Evolutionary conservation across 257 asterid genomes (phyloP), one percentile per base, ranked within the genome.

Genomic region (Paraleonurus japonicus): DNA sequence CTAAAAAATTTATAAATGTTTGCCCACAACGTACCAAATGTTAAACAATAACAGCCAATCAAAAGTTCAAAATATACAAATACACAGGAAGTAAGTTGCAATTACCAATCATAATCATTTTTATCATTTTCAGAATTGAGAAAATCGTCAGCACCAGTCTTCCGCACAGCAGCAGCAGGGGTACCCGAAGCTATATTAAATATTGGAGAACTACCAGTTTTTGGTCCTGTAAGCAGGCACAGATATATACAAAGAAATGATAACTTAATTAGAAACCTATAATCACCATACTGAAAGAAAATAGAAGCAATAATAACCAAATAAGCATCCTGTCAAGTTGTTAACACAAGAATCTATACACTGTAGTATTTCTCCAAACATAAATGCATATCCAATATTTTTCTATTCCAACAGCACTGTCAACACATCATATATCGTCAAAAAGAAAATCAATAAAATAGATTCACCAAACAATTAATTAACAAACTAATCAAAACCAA

Each of bases 51-150:
- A 64, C 32, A 45, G 60, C 15, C 72, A 50, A 39, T 61, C 76
- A 77, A 41, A 30, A 72, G 69, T 22, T 65, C 12, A 60, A 72
- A 39, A 16, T 10, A 24, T n/a, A 48, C 59, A 20, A 66, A 37
- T 45, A 43, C 22, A 41, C 73, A 65, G 30, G 19, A 70, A 35
- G 28, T 37, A 35, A 54, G 65, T 48, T 33, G 61, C 58, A 76
- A 64, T 77, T 87, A 95, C 99, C 99, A 95, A 59, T 95, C 97
- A 69, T 92, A 95, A 80, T 95, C 99, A 78, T 95, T 95, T 77
- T 95, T 95, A 81, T 95, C 98, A 71, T 85, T 90, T 78, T 92
- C 99, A 20, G 99, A 88, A 78, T 86, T 88, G 82, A 95, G 96
- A 78, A 95, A 88, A 78, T 95, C 99, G 24, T 90, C 99, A 16